These are phyloP conservation scores for Pichia manshurica DNA, from an alignment of 805 yeast genomes.

Conservation along the genomic window DNA sequence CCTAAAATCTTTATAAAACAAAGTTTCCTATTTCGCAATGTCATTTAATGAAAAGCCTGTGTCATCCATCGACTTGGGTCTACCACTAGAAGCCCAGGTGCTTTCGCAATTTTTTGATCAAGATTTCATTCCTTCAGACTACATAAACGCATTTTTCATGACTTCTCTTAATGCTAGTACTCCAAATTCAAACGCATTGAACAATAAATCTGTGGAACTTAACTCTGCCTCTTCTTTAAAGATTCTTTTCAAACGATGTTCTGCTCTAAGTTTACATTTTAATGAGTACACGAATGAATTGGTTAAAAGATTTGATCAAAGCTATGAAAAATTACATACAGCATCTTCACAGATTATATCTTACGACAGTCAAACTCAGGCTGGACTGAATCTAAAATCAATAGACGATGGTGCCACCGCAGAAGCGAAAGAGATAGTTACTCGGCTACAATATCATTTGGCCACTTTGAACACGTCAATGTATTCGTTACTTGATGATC, in stretches of 20 bases:
- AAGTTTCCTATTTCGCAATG: not conserved
- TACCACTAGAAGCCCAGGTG: conserved; percentile 28
- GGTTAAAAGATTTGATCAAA: conserved; percentile 46
- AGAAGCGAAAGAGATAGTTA: conserved; percentile 30
- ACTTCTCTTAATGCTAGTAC: conserved; percentile 17
- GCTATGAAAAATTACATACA: conserved; percentile 42
- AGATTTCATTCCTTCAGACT: conserved; percentile 58
- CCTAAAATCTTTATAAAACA: not conserved
- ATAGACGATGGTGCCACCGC: not conserved
- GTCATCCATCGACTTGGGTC: conserved; percentile 7
- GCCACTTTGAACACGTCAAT: conserved; percentile 57
- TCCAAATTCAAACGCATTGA: conserved; percentile 9
- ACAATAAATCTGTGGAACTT: conserved; percentile 27
- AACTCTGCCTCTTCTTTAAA: conserved; percentile 3
- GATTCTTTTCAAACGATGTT: conserved; percentile 28
- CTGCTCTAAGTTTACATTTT: conserved; percentile 49
- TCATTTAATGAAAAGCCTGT: not conserved
- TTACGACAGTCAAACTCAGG: conserved; percentile 1
- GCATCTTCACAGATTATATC: conserved; percentile 34
- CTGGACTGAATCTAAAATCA: not conserved
- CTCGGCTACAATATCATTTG: conserved; percentile 61
- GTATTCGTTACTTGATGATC: conserved; percentile 47
- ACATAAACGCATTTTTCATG: conserved; percentile 53
- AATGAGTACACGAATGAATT: conserved; percentile 60
- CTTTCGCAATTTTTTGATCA: conserved; percentile 64